Evolutionary conservation across 2,329 filamentous ascomycete species (phyloP).

Genomic region (Fusarium sp.): DNA sequence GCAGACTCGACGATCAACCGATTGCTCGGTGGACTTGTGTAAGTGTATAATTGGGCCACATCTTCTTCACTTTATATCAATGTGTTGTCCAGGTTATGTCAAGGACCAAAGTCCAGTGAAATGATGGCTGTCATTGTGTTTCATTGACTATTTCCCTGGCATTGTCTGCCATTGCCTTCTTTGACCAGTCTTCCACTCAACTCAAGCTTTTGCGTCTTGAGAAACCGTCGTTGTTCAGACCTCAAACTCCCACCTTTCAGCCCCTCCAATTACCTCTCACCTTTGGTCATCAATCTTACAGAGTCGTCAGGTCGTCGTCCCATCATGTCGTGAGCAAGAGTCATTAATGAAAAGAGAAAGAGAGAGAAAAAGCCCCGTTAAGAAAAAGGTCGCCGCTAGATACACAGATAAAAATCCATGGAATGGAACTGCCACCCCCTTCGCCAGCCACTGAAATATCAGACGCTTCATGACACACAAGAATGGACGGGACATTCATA

Average conservation of each 20-base stretch:
- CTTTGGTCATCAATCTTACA: conserved; percentile 34
- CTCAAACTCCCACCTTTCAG: conserved; percentile 3
- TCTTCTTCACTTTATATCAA: neutral
- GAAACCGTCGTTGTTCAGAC: neutral
- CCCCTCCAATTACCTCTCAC: conserved; percentile 8
- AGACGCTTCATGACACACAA: conserved; percentile 42
- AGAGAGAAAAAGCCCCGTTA: conserved; percentile 36
- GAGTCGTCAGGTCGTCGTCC: conserved; percentile 23
- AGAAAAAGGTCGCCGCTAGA: conserved; percentile 42
- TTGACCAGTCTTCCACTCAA: neutral
- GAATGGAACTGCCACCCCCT: conserved; percentile 37
- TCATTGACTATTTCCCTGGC: conserved; percentile 19
- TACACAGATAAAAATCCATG: conserved; percentile 43
- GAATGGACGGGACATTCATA: conserved; percentile 44
- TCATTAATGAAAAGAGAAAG: conserved; percentile 31
- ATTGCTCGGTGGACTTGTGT: neutral
- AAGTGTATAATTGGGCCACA: conserved; percentile 10
- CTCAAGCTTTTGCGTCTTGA: conserved; percentile 6
- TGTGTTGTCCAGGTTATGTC: neutral
- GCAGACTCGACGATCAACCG: neutral
- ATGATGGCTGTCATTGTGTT: conserved; percentile 19
- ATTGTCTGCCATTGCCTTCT: conserved; percentile 15
- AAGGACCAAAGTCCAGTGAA: neutral
- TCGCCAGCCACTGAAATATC: conserved; percentile 42
- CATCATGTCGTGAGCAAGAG: conserved; percentile 33